Evolutionary conservation across 1,284 basidiomycete species (phyloP), one percentile per base, ranked within the genome.

Genomic region (Ceratobasidium papillatum): DNA sequence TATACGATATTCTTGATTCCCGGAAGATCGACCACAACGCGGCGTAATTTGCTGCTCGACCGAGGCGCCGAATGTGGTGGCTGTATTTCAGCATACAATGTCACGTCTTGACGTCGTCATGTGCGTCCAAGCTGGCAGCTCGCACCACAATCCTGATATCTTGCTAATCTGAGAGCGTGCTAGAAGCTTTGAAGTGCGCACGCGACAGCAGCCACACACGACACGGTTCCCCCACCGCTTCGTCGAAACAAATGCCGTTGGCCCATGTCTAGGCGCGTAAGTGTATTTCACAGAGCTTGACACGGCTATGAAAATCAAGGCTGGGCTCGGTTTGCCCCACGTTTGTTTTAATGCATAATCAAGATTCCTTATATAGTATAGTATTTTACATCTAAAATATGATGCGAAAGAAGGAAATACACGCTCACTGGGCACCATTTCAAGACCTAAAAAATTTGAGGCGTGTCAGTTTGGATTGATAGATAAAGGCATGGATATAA

Each of bases 391-490:
- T 8, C 14, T 59, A 56, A 52, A 47, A 45, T 59, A 30, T 7
- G 32, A n/a, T 22, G 19, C 54, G 11, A 41, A n/a, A 7, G 2
- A n/a, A 47, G 38, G 36, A 59, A 43, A 45, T 68, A 45, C 52
- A 25, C 27, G 41, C 66, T 61, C 34, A 41, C 54, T 58, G 22
- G 65, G 41, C 17, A 22, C 51, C 32, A 61, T 58, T 71, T 71
- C 54, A 71, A 59, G 43, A 43, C 22, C 66, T 71, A 30, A 47
- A 59, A 59, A 47, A 12, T 54, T 58, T 71, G 36, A 41, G 43
- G 66, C 19, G 22, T 58, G 52, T 71, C 66, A 71, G 66, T 71
- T 61, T 51, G 25, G 41, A 59, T 19, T 27, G n/a, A 17, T 11
- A 38, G n/a, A 30, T 22, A 54, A 71, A 58, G 34, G 43, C 41